Base-by-base conservation (phyloP, 148 eudicot genomes). In the Fagopyrum esculentum region DNA sequence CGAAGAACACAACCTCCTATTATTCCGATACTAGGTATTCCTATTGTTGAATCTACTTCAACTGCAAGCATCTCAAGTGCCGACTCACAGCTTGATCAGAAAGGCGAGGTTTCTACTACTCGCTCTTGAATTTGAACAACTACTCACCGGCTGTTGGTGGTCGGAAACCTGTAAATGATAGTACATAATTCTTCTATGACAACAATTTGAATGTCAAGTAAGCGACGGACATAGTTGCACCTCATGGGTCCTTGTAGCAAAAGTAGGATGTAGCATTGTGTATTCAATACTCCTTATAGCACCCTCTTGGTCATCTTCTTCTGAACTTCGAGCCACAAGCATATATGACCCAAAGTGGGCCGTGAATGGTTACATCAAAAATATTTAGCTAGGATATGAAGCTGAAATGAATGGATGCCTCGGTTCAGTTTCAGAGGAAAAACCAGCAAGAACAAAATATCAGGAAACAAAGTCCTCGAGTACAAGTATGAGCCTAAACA, bases 1-100 rank as follows among this genome's bases (percentile, higher is more conserved):
- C 83, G 84, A 77, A 83, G 97, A 79, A 84, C 74, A 7, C 52
- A 73, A 56, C 79, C 84, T 64, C 89, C 91, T 0, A 46, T 80
- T 17, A 69, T 78, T 26, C 88, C 89, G 6, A 78, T 78, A 19
- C 45, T 85, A 29, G 90, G 83, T 35, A 69, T 84, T 48, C 87
- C 91, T 11, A 77, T 78, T 6, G 74, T 91, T 29, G 82, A 81
- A 78, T 75, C 77, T 5, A 80, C 74, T 70, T 77, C 91, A 22
- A 70, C 85, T 16, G 15, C 78, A 16, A 75, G 69, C 72, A 49
- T 76, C 22, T 45, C 83, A 61, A 79, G 63, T 57, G 75, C 77
- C 17, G 78, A 82, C 5, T 69, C 84, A 15, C 78, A 72, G 51
- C 76, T 79, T 8, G 81, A 75, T 55, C 76, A 78, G 78, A 83